Base-by-base conservation (phyloP, 306 rosid genomes). In the Rubus idaeus region DNA sequence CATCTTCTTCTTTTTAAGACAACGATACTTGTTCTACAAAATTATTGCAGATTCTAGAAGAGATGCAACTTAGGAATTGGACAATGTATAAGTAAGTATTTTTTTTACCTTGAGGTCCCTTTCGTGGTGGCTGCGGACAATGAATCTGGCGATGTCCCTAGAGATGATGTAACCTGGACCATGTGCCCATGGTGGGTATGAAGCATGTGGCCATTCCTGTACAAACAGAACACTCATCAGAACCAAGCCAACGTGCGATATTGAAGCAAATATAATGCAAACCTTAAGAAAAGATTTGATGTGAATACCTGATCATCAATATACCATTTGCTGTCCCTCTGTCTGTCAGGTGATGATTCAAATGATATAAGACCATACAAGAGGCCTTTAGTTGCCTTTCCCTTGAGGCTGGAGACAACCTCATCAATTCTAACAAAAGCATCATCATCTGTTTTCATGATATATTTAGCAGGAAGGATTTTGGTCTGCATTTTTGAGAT, bases 391-490 rank as follows among this genome's bases (percentile, higher is more conserved):
- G 89, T 70, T 69, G 96, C 70, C 86, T 84, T 91, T 75, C 86
- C 88, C 84, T 86, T 94, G 62, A 94, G 91, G 84, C 88, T 85
- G 53, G 96, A 86, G 63, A 94, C 81, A 76, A 94, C 90, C 82
- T 91, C 96, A 79, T 94, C 93, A 49, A 94, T 82, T 84, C 97
- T 87, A 75, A 91, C 86, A 83, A 94, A 94, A 44, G 98, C 97
- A 86, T 94, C 98, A 75, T 94, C 98, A 70, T 91, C 98, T 16
- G 96, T 91, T 88, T 94, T 94, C 98, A 94, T 94, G 60, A 94
- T 90, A 82, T 83, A 91, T 74, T 94, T 94, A 4, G 97, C 86
- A 68, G 96, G 95, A 26, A 88, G 84, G 78, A 89, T 74, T 80
- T 89, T 89, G 50, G 90, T 89, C 98, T 94, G 95, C 95, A 86